Conservation (phyloP, 139 green algal species). For the Chlamydomonas applanata region DNA sequence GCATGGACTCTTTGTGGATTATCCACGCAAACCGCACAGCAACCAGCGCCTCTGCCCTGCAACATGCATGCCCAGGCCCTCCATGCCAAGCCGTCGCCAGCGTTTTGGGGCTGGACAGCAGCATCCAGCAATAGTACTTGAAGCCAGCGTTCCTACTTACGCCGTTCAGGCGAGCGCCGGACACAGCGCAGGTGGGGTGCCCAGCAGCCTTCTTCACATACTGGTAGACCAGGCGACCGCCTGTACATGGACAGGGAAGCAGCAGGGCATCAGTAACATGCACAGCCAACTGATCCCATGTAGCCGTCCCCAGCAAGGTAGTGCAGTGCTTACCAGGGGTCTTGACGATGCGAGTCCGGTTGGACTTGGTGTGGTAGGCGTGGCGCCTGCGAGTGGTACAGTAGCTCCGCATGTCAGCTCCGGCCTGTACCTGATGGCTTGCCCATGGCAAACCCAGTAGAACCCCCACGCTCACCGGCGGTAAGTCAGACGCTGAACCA, state of each 20-base stretch:
- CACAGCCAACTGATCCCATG: slow-evolving; percentile 3
- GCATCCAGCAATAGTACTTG: too few species aligned
- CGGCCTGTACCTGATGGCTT: not conserved
- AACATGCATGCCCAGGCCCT: not conserved
- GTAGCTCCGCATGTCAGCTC: not conserved
- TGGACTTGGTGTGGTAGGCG: slow-evolving; percentile 92
- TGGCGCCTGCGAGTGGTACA: slow-evolving; percentile 59
- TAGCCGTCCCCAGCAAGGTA: not conserved
- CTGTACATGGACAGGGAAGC: slow-evolving; percentile 42
- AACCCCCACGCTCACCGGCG: slow-evolving; percentile 17
- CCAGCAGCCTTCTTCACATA: slow-evolving; percentile 88
- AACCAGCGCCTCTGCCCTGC: not conserved
- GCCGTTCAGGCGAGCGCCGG: slow-evolving; percentile 77
- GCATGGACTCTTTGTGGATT: too few species aligned
- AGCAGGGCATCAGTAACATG: too few species aligned
- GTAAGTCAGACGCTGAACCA: slow-evolving; percentile 84
- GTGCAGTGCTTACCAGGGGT: slow-evolving; percentile 83
- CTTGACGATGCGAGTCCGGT: slow-evolving; percentile 87
- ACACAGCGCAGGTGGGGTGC: slow-evolving; percentile 76
- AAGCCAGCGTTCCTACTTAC: too few species aligned
- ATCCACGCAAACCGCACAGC: too few species aligned
- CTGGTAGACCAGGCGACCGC: slow-evolving; percentile 88
- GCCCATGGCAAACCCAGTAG: not conserved
- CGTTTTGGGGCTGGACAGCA: not conserved
- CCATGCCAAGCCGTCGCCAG: not conserved